Conservation (phyloP, 225 moss, liverwort and hornwort genomes). For the Marchantia paleacea region DNA sequence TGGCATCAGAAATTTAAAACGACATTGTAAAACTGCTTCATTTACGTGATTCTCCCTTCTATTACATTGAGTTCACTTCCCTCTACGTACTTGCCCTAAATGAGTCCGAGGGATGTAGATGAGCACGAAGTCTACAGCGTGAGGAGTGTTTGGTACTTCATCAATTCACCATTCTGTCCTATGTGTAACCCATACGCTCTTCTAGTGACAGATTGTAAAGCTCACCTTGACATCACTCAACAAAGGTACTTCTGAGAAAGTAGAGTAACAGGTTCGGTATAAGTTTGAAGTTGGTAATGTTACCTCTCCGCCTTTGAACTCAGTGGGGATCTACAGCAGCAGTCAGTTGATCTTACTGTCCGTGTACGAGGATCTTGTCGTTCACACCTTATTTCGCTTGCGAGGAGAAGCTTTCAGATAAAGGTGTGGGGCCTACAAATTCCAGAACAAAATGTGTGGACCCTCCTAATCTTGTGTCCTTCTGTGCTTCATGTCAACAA, state of each 20-base stretch:
- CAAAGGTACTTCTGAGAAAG: neutral
- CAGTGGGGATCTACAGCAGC: neutral
- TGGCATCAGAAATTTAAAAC: neutral
- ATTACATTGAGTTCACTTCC: neutral
- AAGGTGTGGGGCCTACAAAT: neutral
- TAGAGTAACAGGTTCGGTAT: neutral
- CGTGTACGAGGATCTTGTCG: neutral
- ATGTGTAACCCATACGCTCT: neutral
- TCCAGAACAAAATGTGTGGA: neutral
- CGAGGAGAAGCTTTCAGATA: neutral
- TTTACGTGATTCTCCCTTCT: neutral
- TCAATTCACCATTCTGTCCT: neutral
- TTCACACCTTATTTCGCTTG: neutral
- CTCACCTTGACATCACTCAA: neutral
- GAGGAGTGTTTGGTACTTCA: neutral
- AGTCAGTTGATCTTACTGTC: neutral
- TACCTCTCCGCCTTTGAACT: neutral
- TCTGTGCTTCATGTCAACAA: neutral
- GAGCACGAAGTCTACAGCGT: neutral
- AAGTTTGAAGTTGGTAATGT: neutral
- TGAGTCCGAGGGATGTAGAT: neutral
- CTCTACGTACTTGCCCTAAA: neutral
- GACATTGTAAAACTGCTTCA: neutral
- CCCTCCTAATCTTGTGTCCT: neutral
- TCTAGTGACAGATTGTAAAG: neutral